Evolutionary conservation across 2,329 filamentous ascomycete genomes (phyloP).

Genomic region (Cladosporium sp.): DNA sequence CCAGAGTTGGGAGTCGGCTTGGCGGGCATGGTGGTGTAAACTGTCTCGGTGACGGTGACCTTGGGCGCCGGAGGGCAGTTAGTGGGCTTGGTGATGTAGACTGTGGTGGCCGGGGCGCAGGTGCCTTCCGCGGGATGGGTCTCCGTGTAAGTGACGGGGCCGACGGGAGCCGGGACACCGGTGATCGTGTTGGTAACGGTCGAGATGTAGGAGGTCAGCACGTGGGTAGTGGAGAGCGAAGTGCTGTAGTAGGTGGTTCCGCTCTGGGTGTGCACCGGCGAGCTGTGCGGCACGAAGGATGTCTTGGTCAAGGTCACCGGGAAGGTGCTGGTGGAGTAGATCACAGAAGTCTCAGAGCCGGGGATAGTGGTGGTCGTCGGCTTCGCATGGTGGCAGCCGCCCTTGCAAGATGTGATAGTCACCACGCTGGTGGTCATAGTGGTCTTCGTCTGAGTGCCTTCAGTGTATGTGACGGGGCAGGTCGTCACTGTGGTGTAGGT

Average conservation of each 20-base stretch:
- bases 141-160: neutral
- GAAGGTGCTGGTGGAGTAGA: constrained; percentile 8
- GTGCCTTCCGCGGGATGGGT: neutral
- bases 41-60: constrained; percentile 7
- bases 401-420: constrained; percentile 10
- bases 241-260: constrained; percentile 12
- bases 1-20: neutral
- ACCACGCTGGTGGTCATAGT: constrained; percentile 9
- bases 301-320: constrained; percentile 7
- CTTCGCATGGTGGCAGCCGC: constrained; percentile 4
- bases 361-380: constrained; percentile 6
- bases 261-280: constrained; percentile 7
- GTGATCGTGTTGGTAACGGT: constrained; percentile 5
- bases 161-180: neutral
- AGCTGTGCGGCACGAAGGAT: constrained; percentile 10
- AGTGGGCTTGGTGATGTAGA: neutral
- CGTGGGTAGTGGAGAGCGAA: constrained; percentile 8
- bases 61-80: neutral
- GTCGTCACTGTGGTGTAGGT: constrained; percentile 10
- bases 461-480: constrained; percentile 10
- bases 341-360: constrained; percentile 5
- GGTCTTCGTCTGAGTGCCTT: constrained; percentile 5
- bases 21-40: constrained; percentile 6
- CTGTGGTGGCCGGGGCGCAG: neutral
- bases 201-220: constrained; percentile 5